A percentile compares a stretch with the other conserved stretches of the same genome.
These are phyloP conservation scores for Panellus pusillus DNA, from an alignment of 768 basidiomycete species.

Conservation along the genomic window DNA sequence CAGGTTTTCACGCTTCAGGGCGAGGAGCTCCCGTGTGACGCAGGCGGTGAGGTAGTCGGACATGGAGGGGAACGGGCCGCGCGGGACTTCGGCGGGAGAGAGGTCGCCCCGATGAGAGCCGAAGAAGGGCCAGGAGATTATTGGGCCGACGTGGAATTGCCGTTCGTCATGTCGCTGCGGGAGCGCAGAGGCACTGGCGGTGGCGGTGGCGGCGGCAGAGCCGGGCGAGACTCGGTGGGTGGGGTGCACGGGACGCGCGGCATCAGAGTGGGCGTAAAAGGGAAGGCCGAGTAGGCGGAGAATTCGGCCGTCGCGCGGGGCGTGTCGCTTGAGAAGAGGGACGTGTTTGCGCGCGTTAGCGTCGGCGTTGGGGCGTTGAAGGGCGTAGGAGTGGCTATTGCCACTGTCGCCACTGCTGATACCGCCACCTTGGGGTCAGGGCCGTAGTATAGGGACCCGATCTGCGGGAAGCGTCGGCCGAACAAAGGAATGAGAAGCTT, in stretches of 20 bases:
- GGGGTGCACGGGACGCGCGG: conserved; percentile 29
- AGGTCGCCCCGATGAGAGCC: conserved; percentile 80
- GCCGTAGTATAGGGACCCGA: conserved; percentile 74
- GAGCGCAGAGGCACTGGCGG: conserved; percentile 22
- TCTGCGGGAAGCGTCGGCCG: conserved; percentile 70
- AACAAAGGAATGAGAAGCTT: conserved; percentile 70
- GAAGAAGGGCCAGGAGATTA: conserved; percentile 91
- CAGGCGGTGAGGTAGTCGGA: conserved; percentile 65
- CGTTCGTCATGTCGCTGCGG: not conserved
- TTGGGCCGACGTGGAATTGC: conserved; percentile 70
- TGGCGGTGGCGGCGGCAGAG: conserved; percentile 26
- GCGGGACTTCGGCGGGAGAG: conserved; percentile 68
- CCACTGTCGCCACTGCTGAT: conserved; percentile 31
- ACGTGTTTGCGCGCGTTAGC: conserved; percentile 33
- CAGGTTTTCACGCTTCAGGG: conserved; percentile 76
- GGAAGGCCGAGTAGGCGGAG: conserved; percentile 48
- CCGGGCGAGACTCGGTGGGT: not conserved
- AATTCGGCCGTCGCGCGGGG: conserved; percentile 49
- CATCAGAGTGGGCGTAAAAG: conserved; percentile 43
- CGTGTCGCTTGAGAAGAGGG: conserved; percentile 28
- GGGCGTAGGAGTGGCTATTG: conserved; percentile 21
- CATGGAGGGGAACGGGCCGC: conserved; percentile 75
- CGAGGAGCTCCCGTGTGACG: conserved; percentile 66
- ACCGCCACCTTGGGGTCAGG: conserved; percentile 38
- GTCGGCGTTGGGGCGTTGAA: conserved; percentile 46